Evolutionary conservation across 495 filamentous ascomycete genomes (phyloP), one percentile per base, ranked within the genome.

Genomic region (Neurospora sp.): DNA sequence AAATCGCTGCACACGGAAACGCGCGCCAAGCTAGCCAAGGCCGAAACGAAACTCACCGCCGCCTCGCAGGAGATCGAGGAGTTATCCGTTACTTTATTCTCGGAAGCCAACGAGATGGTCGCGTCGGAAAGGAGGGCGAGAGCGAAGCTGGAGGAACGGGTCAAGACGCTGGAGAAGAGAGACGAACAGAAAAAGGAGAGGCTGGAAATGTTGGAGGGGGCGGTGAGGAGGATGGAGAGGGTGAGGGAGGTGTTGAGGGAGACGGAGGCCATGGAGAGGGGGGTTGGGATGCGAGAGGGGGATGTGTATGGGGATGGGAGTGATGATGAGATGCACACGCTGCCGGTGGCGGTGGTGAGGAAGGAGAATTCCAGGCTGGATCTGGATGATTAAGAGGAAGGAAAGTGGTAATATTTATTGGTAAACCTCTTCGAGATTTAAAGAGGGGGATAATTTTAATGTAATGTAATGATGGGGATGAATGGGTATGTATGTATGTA

Each of bases 21-120:
- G 14, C 39, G 9, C 68, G 41, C 40, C 65, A 48, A 70, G 44
- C 18, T 38, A 31, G 53, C 53, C 31, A 86, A 88, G 14, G 95
- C 94, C 4, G 96, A 99, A 82, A 85, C 85, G 42, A 87, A 89
- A 73, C 84, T 97, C 39, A 85, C 84, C 75, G 88, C 91, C 71
- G 91, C 93, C 39, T 91, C 86, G 69, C 86, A 83, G 1, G 96
- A 99, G 83, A 86, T 99, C 16, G 96, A 98, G 80, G 96, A 99
- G 77, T 83, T 99, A 75, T 93, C 89, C 41, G 91, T 89, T 65
- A 88, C 90, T 74, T 84, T 99, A 69, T 99, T 99, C 82, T 89
- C 93, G 79, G 91, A 97, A 81, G 96, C 96, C 20, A 98, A 98
- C 77, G 93, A 97, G 85, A 98, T 99, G 95, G 96, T 99, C 35